Evolutionary conservation across 306 rosid genomes (phyloP).

Genomic region (Inga oerstediana): DNA sequence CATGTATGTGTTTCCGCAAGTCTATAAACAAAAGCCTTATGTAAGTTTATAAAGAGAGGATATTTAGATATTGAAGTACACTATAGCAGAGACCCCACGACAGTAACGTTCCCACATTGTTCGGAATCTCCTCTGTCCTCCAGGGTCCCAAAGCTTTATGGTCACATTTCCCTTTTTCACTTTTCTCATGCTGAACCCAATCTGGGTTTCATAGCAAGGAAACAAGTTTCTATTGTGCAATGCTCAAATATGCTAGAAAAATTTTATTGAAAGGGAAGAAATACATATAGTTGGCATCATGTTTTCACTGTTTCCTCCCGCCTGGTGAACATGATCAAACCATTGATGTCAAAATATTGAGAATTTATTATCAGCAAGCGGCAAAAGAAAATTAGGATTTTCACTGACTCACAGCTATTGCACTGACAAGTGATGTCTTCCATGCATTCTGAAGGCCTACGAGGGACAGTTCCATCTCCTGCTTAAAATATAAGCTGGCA

Average conservation of each 20-base stretch:
- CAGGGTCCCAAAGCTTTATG: constrained; percentile 97
- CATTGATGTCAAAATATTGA: constrained; percentile 26
- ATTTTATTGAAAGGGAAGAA: not conserved
- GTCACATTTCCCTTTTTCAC: constrained; percentile 92
- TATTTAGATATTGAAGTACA: constrained; percentile 52
- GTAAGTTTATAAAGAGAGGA: constrained; percentile 11
- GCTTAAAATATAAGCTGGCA: not conserved
- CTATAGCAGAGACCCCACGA: constrained; percentile 91
- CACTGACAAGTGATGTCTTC: not conserved
- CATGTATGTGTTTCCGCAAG: not conserved
- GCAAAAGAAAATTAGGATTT: not conserved
- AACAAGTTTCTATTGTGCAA: not conserved
- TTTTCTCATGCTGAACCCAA: constrained; percentile 91
- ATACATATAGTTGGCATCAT: constrained; percentile 94
- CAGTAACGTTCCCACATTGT: constrained; percentile 98
- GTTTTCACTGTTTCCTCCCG: constrained; percentile 90
- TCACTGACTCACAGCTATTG: constrained; percentile 76
- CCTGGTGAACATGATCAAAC: constrained; percentile 49
- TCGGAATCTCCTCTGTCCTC: constrained; percentile 59
- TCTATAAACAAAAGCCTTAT: no score
- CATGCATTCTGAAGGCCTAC: not conserved
- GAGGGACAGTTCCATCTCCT: not conserved
- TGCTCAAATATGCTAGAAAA: not conserved
- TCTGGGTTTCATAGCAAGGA: constrained; percentile 44
- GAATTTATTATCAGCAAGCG: not conserved